These are phyloP conservation scores for Acanthamoeba healyi DNA, from an alignment of 208 protist genomes.

Conservation along the genomic window DNA sequence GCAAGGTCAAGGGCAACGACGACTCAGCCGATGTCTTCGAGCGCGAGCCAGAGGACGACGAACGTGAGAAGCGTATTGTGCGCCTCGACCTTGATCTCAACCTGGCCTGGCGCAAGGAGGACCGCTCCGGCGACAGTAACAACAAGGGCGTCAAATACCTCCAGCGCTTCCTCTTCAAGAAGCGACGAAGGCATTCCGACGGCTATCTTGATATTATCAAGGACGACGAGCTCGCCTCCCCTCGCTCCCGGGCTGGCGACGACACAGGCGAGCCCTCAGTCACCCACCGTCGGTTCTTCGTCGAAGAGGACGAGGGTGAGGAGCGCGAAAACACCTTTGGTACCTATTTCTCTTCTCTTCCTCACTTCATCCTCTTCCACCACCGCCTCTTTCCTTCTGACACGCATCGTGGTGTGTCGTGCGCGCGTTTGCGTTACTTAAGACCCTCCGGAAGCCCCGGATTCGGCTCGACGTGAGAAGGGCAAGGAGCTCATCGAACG, in stretches of 20 bases:
- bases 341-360: too few relatives aligned
- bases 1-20: background rate
- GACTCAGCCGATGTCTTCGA: background rate
- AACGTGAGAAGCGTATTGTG: constrained; percentile 29
- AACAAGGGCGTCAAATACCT: constrained; percentile 67
- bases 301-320: constrained; percentile 63
- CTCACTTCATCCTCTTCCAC: background rate
- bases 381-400: too few relatives aligned
- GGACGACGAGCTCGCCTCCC: constrained; percentile 27
- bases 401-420: too few relatives aligned
- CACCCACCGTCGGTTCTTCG: constrained; percentile 56
- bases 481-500: background rate
- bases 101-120: constrained; percentile 27
- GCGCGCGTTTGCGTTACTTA: too few relatives aligned
- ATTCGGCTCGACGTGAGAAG: constrained; percentile 4
- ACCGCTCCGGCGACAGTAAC: background rate
- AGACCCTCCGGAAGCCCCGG: background rate
- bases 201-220: constrained; percentile 52
- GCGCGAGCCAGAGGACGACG: background rate
- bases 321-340: constrained; percentile 5
- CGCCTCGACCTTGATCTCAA: constrained; percentile 58
- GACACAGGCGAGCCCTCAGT: background rate
- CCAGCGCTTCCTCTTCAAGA: constrained; percentile 70
- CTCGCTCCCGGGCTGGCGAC: background rate
- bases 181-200: constrained; percentile 27